These are phyloP conservation scores for Hermanozyma aechmeae DNA, from an alignment of 805 yeast genomes.

Conservation along the genomic window DNA sequence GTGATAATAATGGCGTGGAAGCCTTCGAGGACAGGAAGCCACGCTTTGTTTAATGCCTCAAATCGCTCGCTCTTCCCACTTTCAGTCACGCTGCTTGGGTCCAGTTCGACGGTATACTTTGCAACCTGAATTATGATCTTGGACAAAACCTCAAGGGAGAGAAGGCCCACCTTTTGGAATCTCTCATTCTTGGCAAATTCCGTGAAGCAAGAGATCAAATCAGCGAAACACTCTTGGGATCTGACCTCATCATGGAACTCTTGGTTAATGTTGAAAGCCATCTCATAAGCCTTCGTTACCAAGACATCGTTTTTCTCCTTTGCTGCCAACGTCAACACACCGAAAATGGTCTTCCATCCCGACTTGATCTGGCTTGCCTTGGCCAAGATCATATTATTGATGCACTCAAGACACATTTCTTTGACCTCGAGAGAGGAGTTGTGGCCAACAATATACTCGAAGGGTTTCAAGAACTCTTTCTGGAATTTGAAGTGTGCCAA, in stretches of 20 bases:
- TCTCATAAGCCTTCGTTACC: constrained; percentile 54
- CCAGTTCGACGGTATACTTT: constrained; percentile 21
- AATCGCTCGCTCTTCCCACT: constrained; percentile 5
- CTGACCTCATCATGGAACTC: constrained; percentile 56
- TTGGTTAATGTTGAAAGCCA: constrained; percentile 52
- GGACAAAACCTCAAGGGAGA: constrained; percentile 67
- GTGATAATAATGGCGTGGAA: constrained; percentile 87
- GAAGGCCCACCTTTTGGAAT: constrained; percentile 73
- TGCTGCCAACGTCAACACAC: constrained; percentile 69
- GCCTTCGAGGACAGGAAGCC: constrained; percentile 84
- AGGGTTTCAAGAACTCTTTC: constrained; percentile 86
- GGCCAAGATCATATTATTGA: constrained; percentile 73
- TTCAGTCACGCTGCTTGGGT: constrained; percentile 2
- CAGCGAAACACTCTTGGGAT: constrained; percentile 58
- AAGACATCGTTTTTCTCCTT: constrained; percentile 45
- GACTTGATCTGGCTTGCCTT: constrained; percentile 70
- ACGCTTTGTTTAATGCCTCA: constrained; percentile 43
- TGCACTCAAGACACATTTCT: constrained; percentile 84
- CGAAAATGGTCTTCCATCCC: constrained; percentile 91
- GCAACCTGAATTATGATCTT: constrained; percentile 54
- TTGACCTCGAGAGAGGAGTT: constrained; percentile 63
- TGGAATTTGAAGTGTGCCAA: constrained; percentile 93
- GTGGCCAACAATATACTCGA: constrained; percentile 65
- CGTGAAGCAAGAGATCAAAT: constrained; percentile 66
- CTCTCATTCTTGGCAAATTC: constrained; percentile 76